Evolutionary conservation across 805 yeast species (phyloP).

Genomic region (Cyberlindnera nakhonratchasimensis): DNA sequence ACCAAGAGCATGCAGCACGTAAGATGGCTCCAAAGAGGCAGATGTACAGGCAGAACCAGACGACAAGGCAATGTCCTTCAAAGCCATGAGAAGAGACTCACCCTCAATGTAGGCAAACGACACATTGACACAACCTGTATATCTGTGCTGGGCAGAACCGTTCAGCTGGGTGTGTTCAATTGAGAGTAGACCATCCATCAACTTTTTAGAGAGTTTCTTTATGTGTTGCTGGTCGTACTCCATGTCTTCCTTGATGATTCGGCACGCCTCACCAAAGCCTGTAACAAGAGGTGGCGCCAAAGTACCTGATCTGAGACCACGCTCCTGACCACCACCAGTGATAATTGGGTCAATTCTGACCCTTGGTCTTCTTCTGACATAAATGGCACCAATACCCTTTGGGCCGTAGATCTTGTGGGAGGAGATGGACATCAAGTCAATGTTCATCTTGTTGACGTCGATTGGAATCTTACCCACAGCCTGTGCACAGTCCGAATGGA

Average conservation of each 20-base stretch:
- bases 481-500: conserved; percentile 98
- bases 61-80: conserved; percentile 92
- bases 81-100: conserved; percentile 94
- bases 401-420: conserved; percentile 98
- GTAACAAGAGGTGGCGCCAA: conserved; percentile 94
- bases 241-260: conserved; percentile 72
- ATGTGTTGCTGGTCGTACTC: conserved; percentile 73
- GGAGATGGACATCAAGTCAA: conserved; percentile 89
- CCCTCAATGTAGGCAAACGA: conserved; percentile 98
- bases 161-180: conserved; percentile 88
- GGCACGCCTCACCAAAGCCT: conserved; percentile 97
- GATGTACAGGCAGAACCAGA: conserved; percentile 99
- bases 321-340: conserved; percentile 98
- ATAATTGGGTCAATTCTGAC: conserved; percentile 94
- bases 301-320: conserved; percentile 96
- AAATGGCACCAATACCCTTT: conserved; percentile 95
- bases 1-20: conserved; percentile 93
- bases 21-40: conserved; percentile 96
- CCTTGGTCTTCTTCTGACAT: conserved; percentile 95
- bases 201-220: conserved; percentile 62
- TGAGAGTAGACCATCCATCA: conserved; percentile 66
- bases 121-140: conserved; percentile 93
- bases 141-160: conserved; percentile 73
- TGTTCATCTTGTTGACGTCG: conserved; percentile 90
- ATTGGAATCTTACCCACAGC: conserved; percentile 92